Conservation (phyloP, 179 eudicot species). For the Silene vulgaris region DNA sequence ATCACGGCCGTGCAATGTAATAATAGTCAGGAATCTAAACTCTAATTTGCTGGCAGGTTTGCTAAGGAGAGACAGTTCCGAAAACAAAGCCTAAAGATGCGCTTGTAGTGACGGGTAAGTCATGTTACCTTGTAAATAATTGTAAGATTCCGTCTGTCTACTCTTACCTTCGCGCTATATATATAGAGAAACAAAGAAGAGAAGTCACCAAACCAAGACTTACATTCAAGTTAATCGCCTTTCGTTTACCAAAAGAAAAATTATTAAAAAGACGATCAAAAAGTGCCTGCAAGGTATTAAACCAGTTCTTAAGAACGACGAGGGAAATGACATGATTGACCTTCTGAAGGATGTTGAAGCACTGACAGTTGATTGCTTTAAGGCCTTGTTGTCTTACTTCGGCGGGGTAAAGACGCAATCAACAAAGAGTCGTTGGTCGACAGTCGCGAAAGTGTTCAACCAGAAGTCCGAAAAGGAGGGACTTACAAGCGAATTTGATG, state of each 20-base stretch:
- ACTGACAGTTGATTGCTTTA: constrained; percentile 18
- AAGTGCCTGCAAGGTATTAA: constrained; percentile 19
- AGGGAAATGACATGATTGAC: neutral
- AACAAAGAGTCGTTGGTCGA: constrained; percentile 22
- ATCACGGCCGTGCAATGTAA: constrained; percentile 6
- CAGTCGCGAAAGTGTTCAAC: constrained; percentile 15
- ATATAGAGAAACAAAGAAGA: constrained; percentile 8
- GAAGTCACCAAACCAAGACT: constrained; percentile 21
- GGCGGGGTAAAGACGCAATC: constrained; percentile 15
- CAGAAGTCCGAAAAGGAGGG: constrained; percentile 17
- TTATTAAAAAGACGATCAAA: constrained; percentile 18
- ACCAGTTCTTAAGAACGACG: neutral
- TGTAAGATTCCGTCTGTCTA: constrained; percentile 29
- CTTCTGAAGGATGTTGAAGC: constrained; percentile 25
- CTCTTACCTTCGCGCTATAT: constrained; percentile 18
- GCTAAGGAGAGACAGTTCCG: neutral
- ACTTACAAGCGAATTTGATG: constrained; percentile 19
- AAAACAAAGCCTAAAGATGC: constrained; percentile 15
- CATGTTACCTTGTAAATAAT: neutral
- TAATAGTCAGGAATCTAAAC: constrained; percentile 5
- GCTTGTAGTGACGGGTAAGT: constrained; percentile 6
- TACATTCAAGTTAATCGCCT: no score
- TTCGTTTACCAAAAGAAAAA: no score
- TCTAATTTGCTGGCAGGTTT: constrained; percentile 1
- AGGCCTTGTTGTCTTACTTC: constrained; percentile 21